Evolutionary conservation across 2,329 filamentous ascomycete species (phyloP).

Genomic region (Pseudogymnoascus sp.): DNA sequence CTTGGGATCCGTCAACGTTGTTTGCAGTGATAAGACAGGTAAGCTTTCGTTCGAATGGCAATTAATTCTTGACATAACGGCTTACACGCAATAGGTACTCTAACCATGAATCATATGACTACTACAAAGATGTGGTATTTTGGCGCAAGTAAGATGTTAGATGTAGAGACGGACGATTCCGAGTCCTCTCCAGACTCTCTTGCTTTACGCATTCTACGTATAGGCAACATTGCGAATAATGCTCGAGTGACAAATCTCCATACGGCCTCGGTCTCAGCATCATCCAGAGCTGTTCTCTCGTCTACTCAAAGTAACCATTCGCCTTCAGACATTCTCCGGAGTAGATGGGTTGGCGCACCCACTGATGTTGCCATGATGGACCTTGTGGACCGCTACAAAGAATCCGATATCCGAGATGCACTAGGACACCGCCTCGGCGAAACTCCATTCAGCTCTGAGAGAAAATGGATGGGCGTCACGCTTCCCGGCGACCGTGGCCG

Average conservation of each 20-base stretch:
- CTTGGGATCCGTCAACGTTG: constrained; percentile 96
- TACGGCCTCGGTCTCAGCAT: constrained; percentile 61
- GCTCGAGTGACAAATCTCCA: constrained; percentile 68
- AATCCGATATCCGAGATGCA: constrained; percentile 82
- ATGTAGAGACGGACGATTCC: constrained; percentile 44
- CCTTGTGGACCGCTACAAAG: constrained; percentile 79
- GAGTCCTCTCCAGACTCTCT: constrained; percentile 62
- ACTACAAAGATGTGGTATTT: constrained; percentile 96
- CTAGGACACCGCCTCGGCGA: constrained; percentile 77
- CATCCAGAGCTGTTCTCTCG: constrained; percentile 73
- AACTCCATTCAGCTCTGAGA: constrained; percentile 90
- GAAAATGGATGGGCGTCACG: constrained; percentile 98
- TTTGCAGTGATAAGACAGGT: constrained; percentile 97
- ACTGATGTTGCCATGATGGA: constrained; percentile 97
- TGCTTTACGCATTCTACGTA: constrained; percentile 72
- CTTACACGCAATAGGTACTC: constrained; percentile 52
- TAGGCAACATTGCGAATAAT: constrained; percentile 96
- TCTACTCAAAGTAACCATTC: constrained; percentile 63
- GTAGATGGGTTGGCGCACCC: constrained; percentile 92
- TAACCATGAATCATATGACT: constrained; percentile 98
- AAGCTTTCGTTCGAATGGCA: constrained; percentile 19
- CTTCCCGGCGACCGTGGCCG: constrained; percentile 42
- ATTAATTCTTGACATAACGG: constrained; percentile 7
- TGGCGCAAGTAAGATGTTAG: constrained; percentile 47
- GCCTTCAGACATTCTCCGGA: constrained; percentile 57